Evolutionary conservation across 2,329 filamentous ascomycete genomes (phyloP).

Genomic region (Alternaria angustiovoidea): DNA sequence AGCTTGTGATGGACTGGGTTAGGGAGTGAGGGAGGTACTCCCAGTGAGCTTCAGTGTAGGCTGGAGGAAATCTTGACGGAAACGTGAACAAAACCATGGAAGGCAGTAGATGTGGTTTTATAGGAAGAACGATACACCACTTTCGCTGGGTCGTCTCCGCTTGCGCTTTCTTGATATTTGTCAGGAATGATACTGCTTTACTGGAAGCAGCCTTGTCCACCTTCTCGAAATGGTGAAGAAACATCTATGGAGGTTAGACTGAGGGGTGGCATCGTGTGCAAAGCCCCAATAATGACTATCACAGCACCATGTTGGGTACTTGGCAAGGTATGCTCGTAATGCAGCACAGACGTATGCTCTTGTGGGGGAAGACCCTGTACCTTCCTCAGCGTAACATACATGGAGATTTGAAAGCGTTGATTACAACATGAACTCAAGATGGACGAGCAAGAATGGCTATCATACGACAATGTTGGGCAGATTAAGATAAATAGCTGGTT

Average conservation of each 20-base stretch:
- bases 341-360: background rate
- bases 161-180: background rate
- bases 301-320: background rate
- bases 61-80: background rate
- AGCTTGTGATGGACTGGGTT: background rate
- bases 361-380: background rate
- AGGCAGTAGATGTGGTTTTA: background rate
- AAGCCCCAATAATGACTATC: background rate
- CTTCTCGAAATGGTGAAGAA: background rate
- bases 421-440: background rate
- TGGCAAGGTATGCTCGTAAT: background rate
- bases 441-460: background rate
- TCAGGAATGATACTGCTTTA: background rate
- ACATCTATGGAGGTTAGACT: background rate
- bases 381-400: background rate
- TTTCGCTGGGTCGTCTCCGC: background rate
- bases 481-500: background rate
- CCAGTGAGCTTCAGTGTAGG: background rate
- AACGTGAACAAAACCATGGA: background rate
- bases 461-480: background rate
- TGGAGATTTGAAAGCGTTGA: background rate
- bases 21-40: background rate
- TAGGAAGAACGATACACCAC: background rate
- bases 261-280: background rate
- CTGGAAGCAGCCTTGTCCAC: background rate